Evolutionary conservation across 2,329 filamentous ascomycete species (phyloP), one percentile per base, ranked within the genome.

Genomic region (Cucurbitaria berberidis): DNA sequence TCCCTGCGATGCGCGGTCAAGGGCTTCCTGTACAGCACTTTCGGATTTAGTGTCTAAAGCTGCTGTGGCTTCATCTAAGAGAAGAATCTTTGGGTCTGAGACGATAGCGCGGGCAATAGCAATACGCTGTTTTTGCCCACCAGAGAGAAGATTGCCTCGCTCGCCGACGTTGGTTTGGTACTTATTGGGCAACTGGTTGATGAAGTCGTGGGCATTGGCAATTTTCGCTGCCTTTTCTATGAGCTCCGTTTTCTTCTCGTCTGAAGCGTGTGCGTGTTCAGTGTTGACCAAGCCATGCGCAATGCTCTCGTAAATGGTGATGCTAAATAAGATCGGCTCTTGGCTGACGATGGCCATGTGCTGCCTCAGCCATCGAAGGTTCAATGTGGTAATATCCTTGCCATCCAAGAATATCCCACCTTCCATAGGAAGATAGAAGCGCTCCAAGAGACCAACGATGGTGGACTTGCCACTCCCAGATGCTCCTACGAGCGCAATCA

Each of bases 141-240:
- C 95, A 49, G 91, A 96, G 8, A 99, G 82, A 46, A 97, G 78
- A 72, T 96, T 96, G 9, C 95, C 95, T 58, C 93, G 88, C 75
- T 98, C 92, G 51, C 95, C 95, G n/a, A 98, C 93, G 61, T 96
- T 88, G 0, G 95, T 98, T 61, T 96, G 85, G 67, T 98, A 98
- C 1, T 90, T 89, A 63, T 98, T 89, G 0, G 95, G 92, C 1
- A 98, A 83, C 11, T 82, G 77, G 5, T 80, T 84, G 61, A 99
- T 88, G 71, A 99, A 99, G 60, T 96, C 92, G 71, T 98, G 93
- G 1, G 93, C 93, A 64, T 98, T 97, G 13, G 95, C 90, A 82
- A 90, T 96, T 74, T 86, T 90, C 8, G 95, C 91, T 15, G 95
- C 95, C 36, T 90, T 84, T 44, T 89, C 82, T 34, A 98, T 85